These are phyloP conservation scores for Gremmenia infestans DNA, from an alignment of 2,329 filamentous ascomycete species.

Conservation along the genomic window DNA sequence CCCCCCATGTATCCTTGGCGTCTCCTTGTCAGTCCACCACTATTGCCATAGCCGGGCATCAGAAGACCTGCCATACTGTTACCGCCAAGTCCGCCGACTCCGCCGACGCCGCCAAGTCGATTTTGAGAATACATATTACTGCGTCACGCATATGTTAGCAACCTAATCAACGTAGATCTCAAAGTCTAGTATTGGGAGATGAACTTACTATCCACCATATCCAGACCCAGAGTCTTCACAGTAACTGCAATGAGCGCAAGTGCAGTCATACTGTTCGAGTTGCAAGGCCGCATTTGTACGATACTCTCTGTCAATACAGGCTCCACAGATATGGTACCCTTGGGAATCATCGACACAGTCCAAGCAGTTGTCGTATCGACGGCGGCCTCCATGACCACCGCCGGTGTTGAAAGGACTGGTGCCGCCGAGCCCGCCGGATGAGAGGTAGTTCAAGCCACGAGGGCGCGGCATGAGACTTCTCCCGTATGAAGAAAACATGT, in stretches of 20 bases:
- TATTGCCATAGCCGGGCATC: neutral
- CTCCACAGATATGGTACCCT: slow-evolving; percentile 1
- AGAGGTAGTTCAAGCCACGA: neutral
- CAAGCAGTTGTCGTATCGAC: slow-evolving; percentile 3
- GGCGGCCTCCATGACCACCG: neutral
- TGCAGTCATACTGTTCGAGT: neutral
- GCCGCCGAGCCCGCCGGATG: neutral
- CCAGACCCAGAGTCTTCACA: slow-evolving; percentile 1
- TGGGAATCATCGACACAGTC: slow-evolving; percentile 1
- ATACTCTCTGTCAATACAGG: slow-evolving; percentile 1
- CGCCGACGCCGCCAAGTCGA: neutral
- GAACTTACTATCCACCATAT: neutral
- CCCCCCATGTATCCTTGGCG: neutral
- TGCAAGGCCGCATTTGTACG: neutral
- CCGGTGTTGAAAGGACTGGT: neutral
- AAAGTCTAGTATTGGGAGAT: neutral
- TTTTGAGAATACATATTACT: neutral
- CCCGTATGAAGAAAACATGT: neutral
- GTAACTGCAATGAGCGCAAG: slow-evolving; percentile 2
- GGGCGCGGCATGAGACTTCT: neutral
- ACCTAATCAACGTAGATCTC: neutral
- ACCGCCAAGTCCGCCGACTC: neutral
- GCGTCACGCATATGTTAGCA: neutral
- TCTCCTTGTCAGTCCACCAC: neutral
- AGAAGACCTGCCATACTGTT: neutral